A percentile compares a stretch with the other conserved stretches of the same genome.
These are phyloP conservation scores for Apiotrichum gamsii DNA, from an alignment of 1,284 basidiomycete species.

Conservation along the genomic window DNA sequence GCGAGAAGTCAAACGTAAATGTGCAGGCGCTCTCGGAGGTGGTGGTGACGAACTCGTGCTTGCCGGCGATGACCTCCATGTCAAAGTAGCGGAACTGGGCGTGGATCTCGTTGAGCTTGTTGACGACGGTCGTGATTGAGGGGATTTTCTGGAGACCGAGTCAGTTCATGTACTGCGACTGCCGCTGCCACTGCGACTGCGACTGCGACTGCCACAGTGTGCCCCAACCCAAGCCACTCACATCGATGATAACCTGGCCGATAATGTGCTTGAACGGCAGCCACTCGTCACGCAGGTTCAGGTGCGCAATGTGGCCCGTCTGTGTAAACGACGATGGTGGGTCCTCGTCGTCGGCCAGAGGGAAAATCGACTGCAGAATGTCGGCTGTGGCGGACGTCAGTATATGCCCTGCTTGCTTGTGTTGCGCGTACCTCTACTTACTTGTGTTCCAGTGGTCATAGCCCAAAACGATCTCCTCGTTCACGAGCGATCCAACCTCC, in stretches of 20 bases:
- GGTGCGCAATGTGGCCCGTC: conserved; percentile 85
- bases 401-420: background rate
- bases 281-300: conserved; percentile 87
- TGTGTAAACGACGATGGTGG: conserved; percentile 83
- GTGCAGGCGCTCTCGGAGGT: conserved; percentile 74
- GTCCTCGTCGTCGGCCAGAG: conserved; percentile 65
- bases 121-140: conserved; percentile 79
- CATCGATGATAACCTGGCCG: conserved; percentile 85
- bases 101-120: conserved; percentile 86
- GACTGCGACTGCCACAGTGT: no score
- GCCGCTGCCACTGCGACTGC: no score
- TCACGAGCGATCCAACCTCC: conserved; percentile 54
- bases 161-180: no score
- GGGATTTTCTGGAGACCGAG: conserved; percentile 75
- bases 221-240: conserved; percentile 46
- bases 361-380: conserved; percentile 70
- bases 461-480: conserved; percentile 59
- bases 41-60: conserved; percentile 73
- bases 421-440: conserved; percentile 37
- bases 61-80: conserved; percentile 95
- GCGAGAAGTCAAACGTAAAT: conserved; percentile 90
- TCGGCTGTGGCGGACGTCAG: conserved; percentile 59
- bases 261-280: conserved; percentile 85
- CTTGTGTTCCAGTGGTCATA: conserved; percentile 83
- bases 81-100: conserved; percentile 85